Percentiles rank a stretch among this genome's conserved stretches.
phyloP scores from a whole-genome alignment of 306 rosid genomes.

The Vigna hirtella region DNA sequence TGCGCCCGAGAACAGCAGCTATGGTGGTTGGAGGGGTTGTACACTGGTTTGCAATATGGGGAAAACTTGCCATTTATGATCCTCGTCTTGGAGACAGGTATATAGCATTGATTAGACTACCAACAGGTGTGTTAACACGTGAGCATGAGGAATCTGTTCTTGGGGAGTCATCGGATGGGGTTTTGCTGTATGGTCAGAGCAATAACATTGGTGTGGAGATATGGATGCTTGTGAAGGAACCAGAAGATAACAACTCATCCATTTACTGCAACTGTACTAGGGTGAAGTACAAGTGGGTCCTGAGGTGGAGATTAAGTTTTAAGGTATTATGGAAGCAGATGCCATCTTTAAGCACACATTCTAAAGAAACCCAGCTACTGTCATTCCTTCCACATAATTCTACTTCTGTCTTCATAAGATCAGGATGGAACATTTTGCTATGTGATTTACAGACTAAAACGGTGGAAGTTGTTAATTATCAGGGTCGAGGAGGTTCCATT shows the following conservation, averaged over 20 bases:
- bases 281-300: conserved; percentile 55
- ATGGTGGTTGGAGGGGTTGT: conserved; percentile 69
- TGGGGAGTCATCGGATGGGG: conserved; percentile 80
- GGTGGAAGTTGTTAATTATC: conserved; percentile 56
- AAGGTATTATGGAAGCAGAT: conserved; percentile 66
- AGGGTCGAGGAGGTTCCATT: conserved; percentile 61
- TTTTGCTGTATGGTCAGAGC: conserved; percentile 81
- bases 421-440: conserved; percentile 60
- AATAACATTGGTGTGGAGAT: conserved; percentile 69
- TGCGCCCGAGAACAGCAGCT: conserved; percentile 70
- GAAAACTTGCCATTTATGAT: conserved; percentile 74
- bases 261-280: conserved; percentile 41
- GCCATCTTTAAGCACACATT: conserved; percentile 52
- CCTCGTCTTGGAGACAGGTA: conserved; percentile 67
- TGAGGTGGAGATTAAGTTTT: conserved; percentile 57
- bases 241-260: conserved; percentile 38
- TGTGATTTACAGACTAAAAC: conserved; percentile 58
- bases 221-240: conserved; percentile 71
- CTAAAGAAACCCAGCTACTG: conserved; percentile 68
- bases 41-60: conserved; percentile 75
- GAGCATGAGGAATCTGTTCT: conserved; percentile 75
- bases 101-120: conserved; percentile 61
- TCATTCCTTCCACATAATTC: conserved; percentile 69
- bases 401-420: conserved; percentile 59
- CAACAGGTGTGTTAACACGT: conserved; percentile 55